phyloP scores from a whole-genome alignment of 305 asterid species.

The Fraxinus latifolia region DNA sequence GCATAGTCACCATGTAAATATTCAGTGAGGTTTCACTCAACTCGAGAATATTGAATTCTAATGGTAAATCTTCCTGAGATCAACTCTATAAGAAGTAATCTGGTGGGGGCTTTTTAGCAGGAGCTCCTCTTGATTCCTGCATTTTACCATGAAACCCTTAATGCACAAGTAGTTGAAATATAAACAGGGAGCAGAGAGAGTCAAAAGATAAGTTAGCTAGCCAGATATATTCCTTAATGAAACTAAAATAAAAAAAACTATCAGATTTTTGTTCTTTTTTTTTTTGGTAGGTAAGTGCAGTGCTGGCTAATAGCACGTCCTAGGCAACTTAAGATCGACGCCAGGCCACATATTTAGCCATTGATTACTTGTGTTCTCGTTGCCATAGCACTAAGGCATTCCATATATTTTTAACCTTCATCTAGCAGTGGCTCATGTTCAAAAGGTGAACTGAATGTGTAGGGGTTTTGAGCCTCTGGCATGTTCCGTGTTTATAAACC shows the following conservation, averaged over 20 bases:
- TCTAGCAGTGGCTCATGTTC: background rate
- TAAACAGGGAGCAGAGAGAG: background rate
- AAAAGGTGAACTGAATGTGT: background rate
- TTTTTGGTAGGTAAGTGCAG: background rate
- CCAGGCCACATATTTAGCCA: background rate
- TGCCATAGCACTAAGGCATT: background rate
- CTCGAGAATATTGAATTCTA: background rate
- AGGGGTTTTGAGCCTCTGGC: background rate
- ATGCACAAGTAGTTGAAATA: background rate
- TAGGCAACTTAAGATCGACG: background rate
- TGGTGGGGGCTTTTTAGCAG: conserved; percentile 75
- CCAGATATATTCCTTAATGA: background rate
- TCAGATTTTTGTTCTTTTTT: background rate
- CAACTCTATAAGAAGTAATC: conserved; percentile 76
- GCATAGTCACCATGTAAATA: conserved; percentile 9
- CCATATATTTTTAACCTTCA: background rate
- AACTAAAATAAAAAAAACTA: background rate
- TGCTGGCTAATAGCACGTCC: background rate
- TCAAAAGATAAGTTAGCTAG: background rate
- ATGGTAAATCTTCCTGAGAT: background rate
- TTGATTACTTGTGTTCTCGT: background rate
- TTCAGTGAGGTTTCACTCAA: background rate
- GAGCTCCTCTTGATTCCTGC: conserved; percentile 92
- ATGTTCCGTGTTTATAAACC: background rate
- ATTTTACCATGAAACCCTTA: conserved; percentile 23